These are phyloP conservation scores for Aspergillus niger DNA, from an alignment of 2,329 filamentous ascomycete species.

Conservation along the genomic window DNA sequence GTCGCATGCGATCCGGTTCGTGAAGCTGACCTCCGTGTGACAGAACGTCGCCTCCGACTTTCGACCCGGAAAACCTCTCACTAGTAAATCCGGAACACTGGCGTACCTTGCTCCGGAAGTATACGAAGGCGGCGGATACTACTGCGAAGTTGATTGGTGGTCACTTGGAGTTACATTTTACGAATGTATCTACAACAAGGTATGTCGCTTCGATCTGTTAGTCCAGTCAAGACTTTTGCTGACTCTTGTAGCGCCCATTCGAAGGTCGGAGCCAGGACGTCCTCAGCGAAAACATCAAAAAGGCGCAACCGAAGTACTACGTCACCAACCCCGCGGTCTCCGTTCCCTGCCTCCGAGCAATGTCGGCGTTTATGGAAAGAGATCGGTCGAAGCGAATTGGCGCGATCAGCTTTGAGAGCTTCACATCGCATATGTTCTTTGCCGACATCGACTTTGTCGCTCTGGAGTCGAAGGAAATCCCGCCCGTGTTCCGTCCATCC, in stretches of 20 bases:
- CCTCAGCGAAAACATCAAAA: constrained; percentile 77
- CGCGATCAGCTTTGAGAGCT: constrained; percentile 77
- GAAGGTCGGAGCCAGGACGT: constrained; percentile 83
- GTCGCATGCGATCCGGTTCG: neutral
- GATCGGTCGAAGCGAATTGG: constrained; percentile 82
- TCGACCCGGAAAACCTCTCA: constrained; percentile 75
- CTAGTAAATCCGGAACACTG: constrained; percentile 94
- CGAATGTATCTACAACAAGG: constrained; percentile 99
- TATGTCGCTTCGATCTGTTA: constrained; percentile 41
- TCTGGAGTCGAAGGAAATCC: constrained; percentile 81
- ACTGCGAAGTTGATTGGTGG: constrained; percentile 95
- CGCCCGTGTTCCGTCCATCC: constrained; percentile 88
- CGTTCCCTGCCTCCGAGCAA: constrained; percentile 83
- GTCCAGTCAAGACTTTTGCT: constrained; percentile 21
- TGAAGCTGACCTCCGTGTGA: constrained; percentile 14
- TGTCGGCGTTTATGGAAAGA: constrained; percentile 77
- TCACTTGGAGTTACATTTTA: constrained; percentile 97
- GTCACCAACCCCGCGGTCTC: constrained; percentile 89
- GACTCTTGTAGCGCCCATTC: constrained; percentile 73
- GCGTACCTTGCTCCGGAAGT: constrained; percentile 96
- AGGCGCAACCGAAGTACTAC: constrained; percentile 82
- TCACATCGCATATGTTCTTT: constrained; percentile 89
- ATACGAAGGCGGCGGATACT: constrained; percentile 86
- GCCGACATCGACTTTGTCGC: constrained; percentile 78
- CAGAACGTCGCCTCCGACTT: constrained; percentile 97